Percentiles rank a stretch among this genome's conserved stretches.
These are phyloP conservation scores for Xylariaceae sp. DNA, from an alignment of 2,329 filamentous ascomycete genomes.

Conservation along the genomic window DNA sequence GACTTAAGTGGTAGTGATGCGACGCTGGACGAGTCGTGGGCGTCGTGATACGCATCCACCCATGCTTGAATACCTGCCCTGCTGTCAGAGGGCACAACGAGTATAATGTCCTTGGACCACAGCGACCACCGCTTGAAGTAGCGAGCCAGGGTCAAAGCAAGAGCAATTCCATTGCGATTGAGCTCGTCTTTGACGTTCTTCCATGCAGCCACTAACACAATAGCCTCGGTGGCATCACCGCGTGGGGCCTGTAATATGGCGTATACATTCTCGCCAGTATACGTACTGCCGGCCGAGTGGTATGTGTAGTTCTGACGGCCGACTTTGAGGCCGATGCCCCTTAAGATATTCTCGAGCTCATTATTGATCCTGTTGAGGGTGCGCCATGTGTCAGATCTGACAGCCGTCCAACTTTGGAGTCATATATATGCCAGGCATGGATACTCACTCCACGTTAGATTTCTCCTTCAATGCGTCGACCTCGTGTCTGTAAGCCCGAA, in stretches of 20 bases:
- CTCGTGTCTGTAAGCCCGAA: constrained; percentile 85
- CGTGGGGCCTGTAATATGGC: constrained; percentile 88
- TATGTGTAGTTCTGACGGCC: constrained; percentile 87
- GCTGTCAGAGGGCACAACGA: constrained; percentile 84
- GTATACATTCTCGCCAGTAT: constrained; percentile 85
- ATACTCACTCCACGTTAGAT: constrained; percentile 50
- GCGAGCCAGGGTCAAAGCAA: constrained; percentile 79
- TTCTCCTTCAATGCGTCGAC: constrained; percentile 58
- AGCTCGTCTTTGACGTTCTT: constrained; percentile 71
- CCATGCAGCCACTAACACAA: constrained; percentile 89
- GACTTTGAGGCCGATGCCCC: constrained; percentile 76
- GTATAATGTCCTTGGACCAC: constrained; percentile 98
- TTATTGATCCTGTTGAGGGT: constrained; percentile 53
- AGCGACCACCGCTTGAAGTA: constrained; percentile 98
- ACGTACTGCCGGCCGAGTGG: constrained; percentile 66
- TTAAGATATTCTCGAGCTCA: constrained; percentile 70
- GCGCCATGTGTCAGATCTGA: constrained; percentile 9
- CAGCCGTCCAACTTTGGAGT: background rate
- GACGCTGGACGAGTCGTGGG: constrained; percentile 67
- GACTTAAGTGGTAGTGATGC: constrained; percentile 82
- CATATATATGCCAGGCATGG: background rate
- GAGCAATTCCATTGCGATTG: constrained; percentile 82
- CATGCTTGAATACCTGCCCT: constrained; percentile 89
- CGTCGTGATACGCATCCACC: constrained; percentile 96
- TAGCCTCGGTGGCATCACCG: constrained; percentile 93